Base-by-base conservation (phyloP, 495 filamentous ascomycete genomes). In the Aspergillus bridgeri region DNA sequence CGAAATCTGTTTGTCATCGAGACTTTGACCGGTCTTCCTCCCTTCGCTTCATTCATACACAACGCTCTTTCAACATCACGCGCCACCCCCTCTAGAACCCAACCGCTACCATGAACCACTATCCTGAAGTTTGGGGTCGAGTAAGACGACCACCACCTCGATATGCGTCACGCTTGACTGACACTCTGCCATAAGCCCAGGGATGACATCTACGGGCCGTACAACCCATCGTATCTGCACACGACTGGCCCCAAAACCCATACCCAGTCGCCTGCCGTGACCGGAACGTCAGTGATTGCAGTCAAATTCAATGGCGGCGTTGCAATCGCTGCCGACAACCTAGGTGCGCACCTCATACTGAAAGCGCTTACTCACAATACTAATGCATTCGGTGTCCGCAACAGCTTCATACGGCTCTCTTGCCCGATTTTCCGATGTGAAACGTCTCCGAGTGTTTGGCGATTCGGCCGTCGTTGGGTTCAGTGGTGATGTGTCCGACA, bases 221-320 rank as follows among this genome's bases (percentile, higher is more conserved):
- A 98, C 74, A 87, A 97, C 75, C 72, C 76, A 62, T 91, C 92
- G 55, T 91, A 93, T 68, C 81, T 98, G 58, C 85, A 90, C 60
- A 73, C 75, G 21, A 79, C 80, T 19, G 83, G 80, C 24, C 89
- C 91, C 22, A 95, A 87, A 69, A 79, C 87, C 62, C 90, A 94
- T 71, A 98, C 94, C 43, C 90, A 94, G 68, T 86, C 83, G 2
- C 94, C 94, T 61, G 83, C 95, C 56, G 94, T 98, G 49, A 98
- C 94, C 46, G 94, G 94, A 70, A 97, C 94, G 20, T 97, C 93
- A 22, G 95, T 98, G 19, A 72, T 98, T 48, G 94, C 86, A 48
- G 81, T 96, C 52, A 97, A 97, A 79, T 98, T 90, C 78, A 93
- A 91, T 65, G 90, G 92, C 65, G 94, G 94, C 70, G 91, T 98